Percentiles rank a stretch among this genome's conserved stretches.
These are phyloP conservation scores for Trichoderma orchidacearum DNA, from an alignment of 495 filamentous ascomycete species.

Conservation along the genomic window DNA sequence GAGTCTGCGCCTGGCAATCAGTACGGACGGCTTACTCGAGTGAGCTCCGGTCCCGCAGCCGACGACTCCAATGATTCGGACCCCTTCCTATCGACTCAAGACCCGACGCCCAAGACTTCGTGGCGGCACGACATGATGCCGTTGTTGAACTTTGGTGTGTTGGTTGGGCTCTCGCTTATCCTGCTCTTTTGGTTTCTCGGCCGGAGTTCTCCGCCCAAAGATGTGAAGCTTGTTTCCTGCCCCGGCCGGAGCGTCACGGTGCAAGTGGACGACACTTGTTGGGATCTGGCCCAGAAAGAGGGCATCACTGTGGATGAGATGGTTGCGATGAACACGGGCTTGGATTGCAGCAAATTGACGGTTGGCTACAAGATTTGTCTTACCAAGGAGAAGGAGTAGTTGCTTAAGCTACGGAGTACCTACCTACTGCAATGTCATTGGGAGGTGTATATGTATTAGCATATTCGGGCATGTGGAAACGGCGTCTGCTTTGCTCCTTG, in stretches of 20 bases:
- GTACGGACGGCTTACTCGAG: slow-evolving; percentile 28
- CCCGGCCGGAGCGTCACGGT: slow-evolving; percentile 6
- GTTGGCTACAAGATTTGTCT: slow-evolving; percentile 12
- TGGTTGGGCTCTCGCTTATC: slow-evolving; percentile 16
- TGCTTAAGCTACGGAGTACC: too few species aligned
- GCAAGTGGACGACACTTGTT: slow-evolving; percentile 16
- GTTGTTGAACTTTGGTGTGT: slow-evolving; percentile 18
- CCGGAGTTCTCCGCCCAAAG: slow-evolving; percentile 5
- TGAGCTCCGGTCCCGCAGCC: slow-evolving; percentile 3
- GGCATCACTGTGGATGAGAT: slow-evolving; percentile 13
- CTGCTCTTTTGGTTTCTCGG: slow-evolving; percentile 15
- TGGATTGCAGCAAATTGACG: slow-evolving; percentile 15
- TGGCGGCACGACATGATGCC: slow-evolving; percentile 21
- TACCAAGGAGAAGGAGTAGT: slow-evolving; percentile 6
- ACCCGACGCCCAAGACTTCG: slow-evolving; percentile 3
- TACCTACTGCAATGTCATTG: too few species aligned
- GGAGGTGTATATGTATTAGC: too few species aligned
- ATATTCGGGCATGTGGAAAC: too few species aligned
- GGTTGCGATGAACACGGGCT: slow-evolving; percentile 10
- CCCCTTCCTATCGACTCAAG: not conserved
- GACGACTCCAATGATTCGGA: not conserved
- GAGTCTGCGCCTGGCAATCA: slow-evolving; percentile 27
- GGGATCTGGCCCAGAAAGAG: slow-evolving; percentile 14
- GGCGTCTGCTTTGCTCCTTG: too few species aligned
- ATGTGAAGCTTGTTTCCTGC: slow-evolving; percentile 1